phyloP scores from a whole-genome alignment of 2,329 filamentous ascomycete genomes.

The Scytalidium lignicola region DNA sequence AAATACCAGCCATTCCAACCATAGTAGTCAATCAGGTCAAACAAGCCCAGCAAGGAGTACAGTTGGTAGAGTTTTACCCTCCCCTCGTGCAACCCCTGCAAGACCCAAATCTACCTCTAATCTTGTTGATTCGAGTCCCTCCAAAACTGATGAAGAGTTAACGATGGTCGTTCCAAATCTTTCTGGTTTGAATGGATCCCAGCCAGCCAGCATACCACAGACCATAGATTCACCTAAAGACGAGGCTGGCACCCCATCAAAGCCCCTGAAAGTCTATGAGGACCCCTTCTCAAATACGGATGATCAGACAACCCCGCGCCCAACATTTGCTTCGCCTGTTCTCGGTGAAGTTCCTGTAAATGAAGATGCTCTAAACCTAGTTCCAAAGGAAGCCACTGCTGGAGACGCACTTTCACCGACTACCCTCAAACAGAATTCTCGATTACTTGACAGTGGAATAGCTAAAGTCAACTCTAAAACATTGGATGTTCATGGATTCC shows the following conservation, averaged over 20 bases:
- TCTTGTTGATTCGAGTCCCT: slow-evolving; percentile 32
- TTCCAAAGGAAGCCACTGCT: slow-evolving; percentile 16
- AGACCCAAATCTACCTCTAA: slow-evolving; percentile 14
- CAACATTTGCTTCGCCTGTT: slow-evolving; percentile 42
- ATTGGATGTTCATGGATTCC: slow-evolving; percentile 77
- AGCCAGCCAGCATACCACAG: slow-evolving; percentile 4
- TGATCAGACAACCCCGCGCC: slow-evolving; percentile 41
- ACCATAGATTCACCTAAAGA: slow-evolving; percentile 26
- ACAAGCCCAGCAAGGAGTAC: slow-evolving; percentile 38
- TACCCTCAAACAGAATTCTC: slow-evolving; percentile 50
- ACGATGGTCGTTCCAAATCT: slow-evolving; percentile 47
- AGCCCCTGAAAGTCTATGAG: slow-evolving; percentile 50
- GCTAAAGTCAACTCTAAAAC: slow-evolving; percentile 64
- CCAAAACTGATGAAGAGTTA: slow-evolving; percentile 47
- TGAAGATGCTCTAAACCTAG: slow-evolving; percentile 35
- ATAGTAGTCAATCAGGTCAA: slow-evolving; percentile 24
- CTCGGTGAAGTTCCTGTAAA: slow-evolving; percentile 58
- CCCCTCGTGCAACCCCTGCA: slow-evolving; percentile 16
- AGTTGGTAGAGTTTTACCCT: slow-evolving; percentile 15
- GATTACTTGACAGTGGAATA: slow-evolving; percentile 69
- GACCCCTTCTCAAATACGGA: slow-evolving; percentile 49
- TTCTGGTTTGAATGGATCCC: slow-evolving; percentile 29
- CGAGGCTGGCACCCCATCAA: slow-evolving; percentile 18
- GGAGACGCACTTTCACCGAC: slow-evolving; percentile 37
- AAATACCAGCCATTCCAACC: slow-evolving; percentile 29